These are phyloP conservation scores for Backusella sp. DNA, from an alignment of 192 early-diverging fungal species.

Conservation along the genomic window DNA sequence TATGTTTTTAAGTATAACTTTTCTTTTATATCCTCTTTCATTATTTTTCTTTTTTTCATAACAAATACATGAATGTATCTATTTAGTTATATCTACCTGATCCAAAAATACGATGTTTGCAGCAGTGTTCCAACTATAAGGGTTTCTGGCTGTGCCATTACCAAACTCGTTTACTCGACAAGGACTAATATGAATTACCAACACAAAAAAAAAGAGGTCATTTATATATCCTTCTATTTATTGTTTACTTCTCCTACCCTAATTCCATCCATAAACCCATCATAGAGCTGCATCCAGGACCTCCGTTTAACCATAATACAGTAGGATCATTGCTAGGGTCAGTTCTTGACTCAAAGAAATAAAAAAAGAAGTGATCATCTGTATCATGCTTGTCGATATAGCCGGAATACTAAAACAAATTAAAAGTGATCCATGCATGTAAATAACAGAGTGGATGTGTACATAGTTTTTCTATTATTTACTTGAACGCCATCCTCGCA, in stretches of 20 bases:
- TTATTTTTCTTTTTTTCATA: not conserved
- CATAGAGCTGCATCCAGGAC: constrained; percentile 82
- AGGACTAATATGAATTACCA: constrained; percentile 41
- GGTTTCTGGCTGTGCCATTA: constrained; percentile 61
- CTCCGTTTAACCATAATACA: constrained; percentile 79
- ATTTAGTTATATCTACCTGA: constrained; percentile 44
- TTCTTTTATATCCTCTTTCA: not conserved
- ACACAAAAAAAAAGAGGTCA: not conserved
- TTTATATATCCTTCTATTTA: not conserved
- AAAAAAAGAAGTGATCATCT: constrained; percentile 90
- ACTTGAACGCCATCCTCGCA: constrained; percentile 36
- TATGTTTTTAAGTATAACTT: not conserved
- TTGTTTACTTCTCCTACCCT: constrained; percentile 35
- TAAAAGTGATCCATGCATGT: not conserved
- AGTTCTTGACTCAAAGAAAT: constrained; percentile 94
- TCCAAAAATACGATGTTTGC: constrained; percentile 86
- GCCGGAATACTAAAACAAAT: constrained; percentile 63
- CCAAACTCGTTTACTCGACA: constrained; percentile 83
- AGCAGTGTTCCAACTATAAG: constrained; percentile 87
- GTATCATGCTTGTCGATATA: constrained; percentile 64
- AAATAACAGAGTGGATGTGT: not conserved
- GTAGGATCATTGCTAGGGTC: constrained; percentile 73
- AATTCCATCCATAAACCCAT: constrained; percentile 84
- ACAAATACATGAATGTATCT: not conserved
- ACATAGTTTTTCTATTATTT: not conserved